Conservation (phyloP, 2,329 filamentous ascomycete genomes). For the Talaromyces sp. region DNA sequence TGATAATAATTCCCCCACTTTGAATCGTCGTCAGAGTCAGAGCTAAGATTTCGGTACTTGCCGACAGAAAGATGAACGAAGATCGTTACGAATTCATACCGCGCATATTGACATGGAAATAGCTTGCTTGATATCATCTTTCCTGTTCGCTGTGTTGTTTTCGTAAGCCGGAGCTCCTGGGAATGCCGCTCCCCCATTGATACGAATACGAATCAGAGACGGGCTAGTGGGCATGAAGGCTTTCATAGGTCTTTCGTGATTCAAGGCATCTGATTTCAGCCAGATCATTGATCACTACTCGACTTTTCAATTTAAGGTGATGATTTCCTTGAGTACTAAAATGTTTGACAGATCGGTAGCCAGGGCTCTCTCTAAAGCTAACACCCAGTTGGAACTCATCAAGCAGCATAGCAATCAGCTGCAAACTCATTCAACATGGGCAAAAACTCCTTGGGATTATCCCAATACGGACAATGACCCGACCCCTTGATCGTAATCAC, state of each 20-base stretch:
- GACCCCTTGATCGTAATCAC: neutral
- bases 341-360: neutral
- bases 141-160: neutral
- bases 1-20: neutral
- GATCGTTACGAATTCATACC: neutral
- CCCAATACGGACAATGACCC: conserved; percentile 9
- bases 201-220: neutral
- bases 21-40: neutral
- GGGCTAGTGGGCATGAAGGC: neutral
- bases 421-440: conserved; percentile 5
- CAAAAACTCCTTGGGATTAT: conserved; percentile 9
- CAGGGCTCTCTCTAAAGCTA: neutral
- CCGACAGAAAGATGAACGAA: neutral
- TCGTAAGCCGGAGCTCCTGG: neutral
- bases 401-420: conserved; percentile 2
- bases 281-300: neutral
- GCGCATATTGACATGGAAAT: neutral
- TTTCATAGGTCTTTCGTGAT: neutral
- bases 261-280: no score
- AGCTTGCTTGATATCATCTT: neutral
- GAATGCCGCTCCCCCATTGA: neutral
- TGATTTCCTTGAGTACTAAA: neutral
- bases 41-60: neutral
- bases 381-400: no score
- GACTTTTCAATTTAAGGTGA: neutral